phyloP scores from a whole-genome alignment of 345 rosid genomes.

The Brassica incana region DNA sequence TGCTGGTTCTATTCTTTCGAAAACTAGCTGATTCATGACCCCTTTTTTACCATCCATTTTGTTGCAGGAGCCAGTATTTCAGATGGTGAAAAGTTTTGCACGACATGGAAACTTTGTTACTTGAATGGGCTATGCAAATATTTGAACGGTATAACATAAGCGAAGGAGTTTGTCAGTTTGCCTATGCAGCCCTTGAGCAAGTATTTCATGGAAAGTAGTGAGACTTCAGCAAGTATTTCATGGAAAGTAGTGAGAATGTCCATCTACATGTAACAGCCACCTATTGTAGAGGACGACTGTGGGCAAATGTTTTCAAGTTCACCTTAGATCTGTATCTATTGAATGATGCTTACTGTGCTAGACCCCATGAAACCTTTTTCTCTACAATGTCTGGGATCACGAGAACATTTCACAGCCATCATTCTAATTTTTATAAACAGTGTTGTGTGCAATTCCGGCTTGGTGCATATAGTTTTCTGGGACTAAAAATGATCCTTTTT shows the following conservation, averaged over 20 bases:
- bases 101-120: conserved; percentile 88
- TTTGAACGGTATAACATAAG: conserved; percentile 85
- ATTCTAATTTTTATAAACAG: too few species aligned
- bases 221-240: conserved; percentile 46
- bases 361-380: conserved; percentile 2
- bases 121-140: conserved; percentile 96
- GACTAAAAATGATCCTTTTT: conserved; percentile 36
- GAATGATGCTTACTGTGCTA: conserved; percentile 92
- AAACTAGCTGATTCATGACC: neutral
- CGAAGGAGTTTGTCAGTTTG: conserved; percentile 94
- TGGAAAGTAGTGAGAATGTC: conserved; percentile 33
- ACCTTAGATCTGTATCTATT: conserved; percentile 80
- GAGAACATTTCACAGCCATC: too few species aligned
- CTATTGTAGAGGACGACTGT: neutral
- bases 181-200: conserved; percentile 96
- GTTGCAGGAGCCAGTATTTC: conserved; percentile 38
- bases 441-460: too few species aligned
- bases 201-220: conserved; percentile 49
- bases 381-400: too few species aligned
- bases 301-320: conserved; percentile 47
- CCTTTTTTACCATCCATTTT: conserved; percentile 10
- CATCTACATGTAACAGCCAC: conserved; percentile 54
- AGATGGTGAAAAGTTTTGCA: conserved; percentile 56
- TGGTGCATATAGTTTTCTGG: too few species aligned
- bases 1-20: conserved; percentile 6